Evolutionary conservation across 345 rosid species (phyloP).

Genomic region (Populus ilicifolia): DNA sequence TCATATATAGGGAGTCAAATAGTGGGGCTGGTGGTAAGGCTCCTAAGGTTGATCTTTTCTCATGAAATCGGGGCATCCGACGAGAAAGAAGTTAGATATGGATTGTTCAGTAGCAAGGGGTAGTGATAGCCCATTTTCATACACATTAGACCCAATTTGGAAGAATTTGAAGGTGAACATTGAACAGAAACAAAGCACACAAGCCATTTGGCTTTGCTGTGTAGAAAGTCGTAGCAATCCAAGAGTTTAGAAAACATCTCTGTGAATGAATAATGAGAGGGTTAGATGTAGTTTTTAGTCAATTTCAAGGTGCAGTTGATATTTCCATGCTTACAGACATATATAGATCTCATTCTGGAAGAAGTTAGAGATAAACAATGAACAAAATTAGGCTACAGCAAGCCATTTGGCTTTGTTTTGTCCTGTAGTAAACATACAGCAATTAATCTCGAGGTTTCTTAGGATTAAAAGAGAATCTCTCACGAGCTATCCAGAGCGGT

Average conservation of each 20-base stretch:
- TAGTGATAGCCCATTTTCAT: background rate
- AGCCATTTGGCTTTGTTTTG: background rate
- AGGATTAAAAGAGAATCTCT: background rate
- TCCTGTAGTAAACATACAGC: too few species aligned
- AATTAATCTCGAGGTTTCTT: background rate
- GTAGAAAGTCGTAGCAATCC: background rate
- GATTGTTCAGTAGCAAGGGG: too few species aligned
- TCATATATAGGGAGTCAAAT: background rate
- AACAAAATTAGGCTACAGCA: background rate
- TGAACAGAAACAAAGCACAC: background rate
- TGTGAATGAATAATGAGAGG: background rate
- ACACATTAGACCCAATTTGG: background rate
- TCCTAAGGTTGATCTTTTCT: background rate
- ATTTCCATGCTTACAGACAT: too few species aligned
- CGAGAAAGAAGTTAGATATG: too few species aligned
- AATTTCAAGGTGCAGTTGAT: too few species aligned
- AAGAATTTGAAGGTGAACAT: background rate
- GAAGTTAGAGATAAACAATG: background rate
- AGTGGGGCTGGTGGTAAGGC: background rate
- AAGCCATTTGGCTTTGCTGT: background rate
- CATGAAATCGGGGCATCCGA: background rate
- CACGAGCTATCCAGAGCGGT: background rate
- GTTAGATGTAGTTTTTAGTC: background rate
- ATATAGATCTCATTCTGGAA: too few species aligned
- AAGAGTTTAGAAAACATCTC: too few species aligned